Conservation (phyloP, 177 flowering plant genomes). For the Vitis hybrid region DNA sequence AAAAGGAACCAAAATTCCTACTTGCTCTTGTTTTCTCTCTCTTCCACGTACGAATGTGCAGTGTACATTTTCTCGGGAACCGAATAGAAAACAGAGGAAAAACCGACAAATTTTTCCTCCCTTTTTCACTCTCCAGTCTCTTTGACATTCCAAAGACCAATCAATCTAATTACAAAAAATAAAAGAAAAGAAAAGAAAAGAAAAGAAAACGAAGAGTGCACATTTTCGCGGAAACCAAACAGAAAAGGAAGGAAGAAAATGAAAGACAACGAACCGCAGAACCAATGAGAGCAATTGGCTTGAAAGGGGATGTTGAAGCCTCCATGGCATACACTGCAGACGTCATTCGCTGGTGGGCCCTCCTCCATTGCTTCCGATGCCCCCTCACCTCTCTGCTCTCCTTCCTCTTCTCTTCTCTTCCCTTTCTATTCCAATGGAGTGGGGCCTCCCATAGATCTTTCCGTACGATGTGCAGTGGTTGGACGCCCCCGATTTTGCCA, state of each 20-base stretch:
- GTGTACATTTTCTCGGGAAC: too few relatives aligned
- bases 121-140: too few relatives aligned
- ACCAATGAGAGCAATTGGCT: constrained; percentile 98
- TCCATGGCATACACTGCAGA: constrained; percentile 76
- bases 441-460: too few relatives aligned
- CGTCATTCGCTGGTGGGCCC: constrained; percentile 63
- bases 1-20: too few relatives aligned
- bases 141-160: background rate
- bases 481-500: background rate
- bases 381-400: background rate
- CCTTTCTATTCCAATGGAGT: too few relatives aligned
- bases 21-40: too few relatives aligned
- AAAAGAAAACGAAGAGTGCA: too few relatives aligned
- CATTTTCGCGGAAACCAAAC: background rate
- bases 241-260: background rate
- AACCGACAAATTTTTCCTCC: background rate
- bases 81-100: too few relatives aligned
- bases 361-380: constrained; percentile 24
- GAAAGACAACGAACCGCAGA: constrained; percentile 53
- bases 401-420: background rate
- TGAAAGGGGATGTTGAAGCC: constrained; percentile 71
- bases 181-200: too few relatives aligned
- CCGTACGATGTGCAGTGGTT: too few relatives aligned
- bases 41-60: too few relatives aligned
- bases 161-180: too few relatives aligned